These are phyloP conservation scores for Monosporascus sp. DNA, from an alignment of 2,329 filamentous ascomycete species.

Conservation along the genomic window DNA sequence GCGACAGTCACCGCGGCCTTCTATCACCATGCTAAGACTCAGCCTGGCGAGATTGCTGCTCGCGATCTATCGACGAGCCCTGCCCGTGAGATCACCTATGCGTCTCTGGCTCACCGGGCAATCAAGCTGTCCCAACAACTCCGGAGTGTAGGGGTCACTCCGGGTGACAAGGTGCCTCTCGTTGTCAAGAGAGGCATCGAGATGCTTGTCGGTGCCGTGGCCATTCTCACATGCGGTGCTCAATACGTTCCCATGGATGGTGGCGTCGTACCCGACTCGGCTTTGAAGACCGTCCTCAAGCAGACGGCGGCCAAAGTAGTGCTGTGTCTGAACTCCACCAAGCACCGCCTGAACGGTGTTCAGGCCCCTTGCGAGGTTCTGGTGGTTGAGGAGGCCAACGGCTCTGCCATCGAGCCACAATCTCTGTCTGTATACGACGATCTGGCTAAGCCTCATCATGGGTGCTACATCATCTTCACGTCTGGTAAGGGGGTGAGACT, in stretches of 20 bases:
- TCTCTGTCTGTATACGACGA: slow-evolving; percentile 5
- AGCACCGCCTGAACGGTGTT: slow-evolving; percentile 26
- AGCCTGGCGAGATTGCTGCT: slow-evolving; percentile 7
- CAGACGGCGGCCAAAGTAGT: slow-evolving; percentile 40
- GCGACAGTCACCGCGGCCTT: slow-evolving; percentile 10
- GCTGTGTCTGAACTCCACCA: slow-evolving; percentile 40
- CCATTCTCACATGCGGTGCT: slow-evolving; percentile 50
- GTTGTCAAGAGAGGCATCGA: slow-evolving; percentile 51
- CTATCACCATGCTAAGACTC: slow-evolving; percentile 8
- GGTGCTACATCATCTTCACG: slow-evolving; percentile 21
- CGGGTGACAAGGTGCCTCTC: slow-evolving; percentile 46
- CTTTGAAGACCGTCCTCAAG: slow-evolving; percentile 43
- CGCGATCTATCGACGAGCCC: slow-evolving; percentile 16
- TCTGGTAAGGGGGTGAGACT: not conserved
- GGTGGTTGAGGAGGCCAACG: slow-evolving; percentile 1
- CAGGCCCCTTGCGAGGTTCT: slow-evolving; percentile 17
- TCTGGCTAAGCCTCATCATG: slow-evolving; percentile 16
- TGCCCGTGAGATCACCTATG: slow-evolving; percentile 33
- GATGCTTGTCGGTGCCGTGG: slow-evolving; percentile 53
- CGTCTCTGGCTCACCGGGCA: slow-evolving; percentile 35
- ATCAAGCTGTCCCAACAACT: slow-evolving; percentile 39
- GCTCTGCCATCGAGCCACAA: slow-evolving; percentile 4
- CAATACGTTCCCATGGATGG: slow-evolving; percentile 58
- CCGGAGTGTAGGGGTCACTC: slow-evolving; percentile 32
- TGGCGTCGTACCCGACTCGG: slow-evolving; percentile 43